A percentile compares a stretch with the other conserved stretches of the same genome.
These are phyloP conservation scores for Ogataea glucozyma DNA, from an alignment of 805 yeast genomes.

Conservation along the genomic window DNA sequence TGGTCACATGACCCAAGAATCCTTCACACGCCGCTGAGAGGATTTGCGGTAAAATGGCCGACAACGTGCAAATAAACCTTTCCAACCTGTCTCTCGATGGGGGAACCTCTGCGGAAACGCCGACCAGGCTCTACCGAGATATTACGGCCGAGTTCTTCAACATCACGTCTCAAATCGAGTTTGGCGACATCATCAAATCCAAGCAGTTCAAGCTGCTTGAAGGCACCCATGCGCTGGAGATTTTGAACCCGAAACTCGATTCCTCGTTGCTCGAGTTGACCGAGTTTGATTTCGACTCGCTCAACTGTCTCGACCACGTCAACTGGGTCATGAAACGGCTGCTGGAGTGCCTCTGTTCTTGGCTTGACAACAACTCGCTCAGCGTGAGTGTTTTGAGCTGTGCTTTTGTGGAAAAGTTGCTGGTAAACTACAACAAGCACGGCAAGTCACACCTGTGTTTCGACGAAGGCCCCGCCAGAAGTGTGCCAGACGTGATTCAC, in stretches of 20 bases:
- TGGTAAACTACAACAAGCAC: constrained; percentile 16
- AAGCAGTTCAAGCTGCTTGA: constrained; percentile 67
- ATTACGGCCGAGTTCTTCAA: constrained; percentile 54
- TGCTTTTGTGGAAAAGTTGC: constrained; percentile 49
- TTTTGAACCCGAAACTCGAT: constrained; percentile 70
- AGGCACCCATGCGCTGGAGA: constrained; percentile 87
- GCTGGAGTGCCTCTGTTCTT: constrained; percentile 56
- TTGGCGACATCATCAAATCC: constrained; percentile 59
- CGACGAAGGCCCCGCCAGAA: not conserved
- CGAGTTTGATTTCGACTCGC: constrained; percentile 44
- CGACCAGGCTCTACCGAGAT: constrained; percentile 42
- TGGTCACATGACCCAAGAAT: no score
- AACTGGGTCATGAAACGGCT: constrained; percentile 56
- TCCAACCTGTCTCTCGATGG: constrained; percentile 8
- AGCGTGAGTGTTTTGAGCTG: constrained; percentile 80
- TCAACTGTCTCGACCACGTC: constrained; percentile 39
- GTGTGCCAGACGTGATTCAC: constrained; percentile 6
- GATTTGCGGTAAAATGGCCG: no score
- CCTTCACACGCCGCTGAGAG: no score
- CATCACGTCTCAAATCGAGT: constrained; percentile 33
- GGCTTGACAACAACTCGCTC: constrained; percentile 76
- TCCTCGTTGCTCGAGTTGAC: constrained; percentile 62
- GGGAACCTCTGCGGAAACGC: not conserved
- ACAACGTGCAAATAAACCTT: constrained; percentile 8
- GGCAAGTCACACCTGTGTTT: constrained; percentile 11